Base-by-base conservation (phyloP, 805 yeast species). In the Jamesozyma rosinii region DNA sequence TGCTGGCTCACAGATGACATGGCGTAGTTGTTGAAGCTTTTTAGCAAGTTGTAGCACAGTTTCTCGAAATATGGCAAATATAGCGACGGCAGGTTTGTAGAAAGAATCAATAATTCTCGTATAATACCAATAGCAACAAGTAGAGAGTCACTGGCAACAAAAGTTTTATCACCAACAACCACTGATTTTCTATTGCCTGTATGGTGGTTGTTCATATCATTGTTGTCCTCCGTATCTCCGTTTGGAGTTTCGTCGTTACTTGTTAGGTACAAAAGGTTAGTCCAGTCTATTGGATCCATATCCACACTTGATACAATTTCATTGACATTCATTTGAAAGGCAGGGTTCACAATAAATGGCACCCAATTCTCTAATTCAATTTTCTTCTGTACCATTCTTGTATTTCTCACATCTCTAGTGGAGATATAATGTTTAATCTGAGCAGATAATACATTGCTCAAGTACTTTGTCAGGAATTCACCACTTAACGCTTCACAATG, bases 401-500 rank as follows among this genome's bases (percentile, higher is more conserved):
- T 58, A 21, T 74, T 68, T 14, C 67, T 67, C 38, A 70, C 69
- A 49, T 83, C 88, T 51, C 74, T 73, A 27, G 76, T 67, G 26
- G 67, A 67, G 31, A 77, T 64, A 57, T 76, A 88, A 43, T 74
- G 71, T 46, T 72, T 77, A 3, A 82, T 71, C 49, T 85, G 95
- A 27, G 73, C 70, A n/a, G 72, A 75, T 14, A 88, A 63, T 53
- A 79, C 75, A 44, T 80, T 85, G 41, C 81, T 76, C 24, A 90
- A 65, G n/a, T 76, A 79, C 22, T 72, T 69, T 0, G 77, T 70
- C 13, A 72, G 61, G 6, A 75, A 70, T 44, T 72, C 76, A 0
- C 95, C 95, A 4, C 87, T 79, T 4, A 89, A 74, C 13, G 78
- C 70, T 60, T 92, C 97, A 59, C 95, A 85, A 55, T 87, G 95